These are phyloP conservation scores for Tylopilus sp. DNA, from an alignment of 768 basidiomycete genomes.

Conservation along the genomic window DNA sequence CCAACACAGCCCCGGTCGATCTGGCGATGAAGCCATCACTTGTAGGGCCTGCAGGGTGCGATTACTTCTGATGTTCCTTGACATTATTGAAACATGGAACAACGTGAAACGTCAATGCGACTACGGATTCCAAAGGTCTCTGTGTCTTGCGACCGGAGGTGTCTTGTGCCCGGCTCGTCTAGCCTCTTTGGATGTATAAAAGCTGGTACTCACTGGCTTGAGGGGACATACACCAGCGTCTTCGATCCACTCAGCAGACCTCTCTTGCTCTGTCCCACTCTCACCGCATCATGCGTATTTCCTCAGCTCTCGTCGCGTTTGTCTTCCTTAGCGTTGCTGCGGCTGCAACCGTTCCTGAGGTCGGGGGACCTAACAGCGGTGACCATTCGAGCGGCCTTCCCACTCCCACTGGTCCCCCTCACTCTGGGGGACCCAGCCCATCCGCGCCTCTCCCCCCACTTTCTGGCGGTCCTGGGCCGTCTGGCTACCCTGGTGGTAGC, in stretches of 20 bases:
- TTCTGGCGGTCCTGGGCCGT: not conserved
- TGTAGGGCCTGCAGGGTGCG: not conserved
- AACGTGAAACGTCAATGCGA: not conserved
- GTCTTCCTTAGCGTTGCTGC: constrained; percentile 1
- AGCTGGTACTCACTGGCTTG: not conserved
- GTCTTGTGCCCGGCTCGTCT: not conserved
- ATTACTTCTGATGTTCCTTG: not conserved
- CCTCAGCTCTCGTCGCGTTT: constrained; percentile 1
- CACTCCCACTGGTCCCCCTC: too few relatives aligned
- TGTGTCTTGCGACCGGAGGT: not conserved
- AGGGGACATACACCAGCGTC: not conserved
- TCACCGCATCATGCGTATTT: constrained; percentile 9
- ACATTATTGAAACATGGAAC: not conserved
- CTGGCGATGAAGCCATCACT: not conserved
- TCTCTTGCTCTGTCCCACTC: not conserved
- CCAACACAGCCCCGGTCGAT: too few relatives aligned
- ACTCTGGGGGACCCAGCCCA: too few relatives aligned
- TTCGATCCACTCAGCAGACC: not conserved
- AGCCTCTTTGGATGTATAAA: constrained; percentile 7
- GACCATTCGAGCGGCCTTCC: not conserved
- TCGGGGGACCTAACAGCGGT: too few relatives aligned
- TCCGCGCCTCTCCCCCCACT: not conserved
- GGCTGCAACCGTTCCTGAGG: constrained; percentile 6
- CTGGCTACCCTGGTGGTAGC: not conserved
- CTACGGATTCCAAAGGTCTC: constrained; percentile 7